Evolutionary conservation across 2,329 filamentous ascomycete species (phyloP).

Genomic region (Colletotrichum destructivum): DNA sequence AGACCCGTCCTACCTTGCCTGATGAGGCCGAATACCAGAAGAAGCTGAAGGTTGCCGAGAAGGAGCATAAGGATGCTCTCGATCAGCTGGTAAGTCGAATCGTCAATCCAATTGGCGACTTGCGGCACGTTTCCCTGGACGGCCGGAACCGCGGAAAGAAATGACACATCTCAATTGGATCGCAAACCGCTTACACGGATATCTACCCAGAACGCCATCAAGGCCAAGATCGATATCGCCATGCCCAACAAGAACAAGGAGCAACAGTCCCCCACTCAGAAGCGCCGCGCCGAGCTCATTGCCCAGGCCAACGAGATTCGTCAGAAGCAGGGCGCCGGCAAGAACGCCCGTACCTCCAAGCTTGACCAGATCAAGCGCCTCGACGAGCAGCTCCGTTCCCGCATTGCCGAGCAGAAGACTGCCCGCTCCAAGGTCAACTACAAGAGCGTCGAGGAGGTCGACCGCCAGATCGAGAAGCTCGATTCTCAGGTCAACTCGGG

Average conservation of each 20-base stretch:
- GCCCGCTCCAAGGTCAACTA: constrained; percentile 85
- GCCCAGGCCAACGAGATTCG: constrained; percentile 87
- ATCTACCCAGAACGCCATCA: constrained; percentile 81
- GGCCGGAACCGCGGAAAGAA: background rate
- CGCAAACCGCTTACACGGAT: constrained; percentile 34
- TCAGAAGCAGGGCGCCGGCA: constrained; percentile 88
- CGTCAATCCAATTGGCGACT: background rate
- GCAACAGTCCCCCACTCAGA: constrained; percentile 83
- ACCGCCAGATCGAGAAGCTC: constrained; percentile 84
- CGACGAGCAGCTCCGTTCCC: constrained; percentile 89
- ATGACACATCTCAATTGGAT: constrained; percentile 4
- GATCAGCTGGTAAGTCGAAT: constrained; percentile 63
- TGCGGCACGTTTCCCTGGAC: background rate
- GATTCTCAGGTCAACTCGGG: constrained; percentile 91
- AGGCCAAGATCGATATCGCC: constrained; percentile 88
- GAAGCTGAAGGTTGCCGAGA: constrained; percentile 84
- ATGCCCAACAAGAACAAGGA: constrained; percentile 82
- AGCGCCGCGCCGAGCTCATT: constrained; percentile 89
- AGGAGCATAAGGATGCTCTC: constrained; percentile 85
- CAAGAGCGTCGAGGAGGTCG: constrained; percentile 91
- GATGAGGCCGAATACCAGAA: constrained; percentile 89
- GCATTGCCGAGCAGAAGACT: constrained; percentile 88
- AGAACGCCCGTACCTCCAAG: constrained; percentile 82
- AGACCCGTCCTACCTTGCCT: constrained; percentile 84
- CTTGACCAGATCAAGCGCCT: constrained; percentile 94